Base-by-base conservation (phyloP, 2,329 filamentous ascomycete species). In the Sporothrix pseudoabietina region DNA sequence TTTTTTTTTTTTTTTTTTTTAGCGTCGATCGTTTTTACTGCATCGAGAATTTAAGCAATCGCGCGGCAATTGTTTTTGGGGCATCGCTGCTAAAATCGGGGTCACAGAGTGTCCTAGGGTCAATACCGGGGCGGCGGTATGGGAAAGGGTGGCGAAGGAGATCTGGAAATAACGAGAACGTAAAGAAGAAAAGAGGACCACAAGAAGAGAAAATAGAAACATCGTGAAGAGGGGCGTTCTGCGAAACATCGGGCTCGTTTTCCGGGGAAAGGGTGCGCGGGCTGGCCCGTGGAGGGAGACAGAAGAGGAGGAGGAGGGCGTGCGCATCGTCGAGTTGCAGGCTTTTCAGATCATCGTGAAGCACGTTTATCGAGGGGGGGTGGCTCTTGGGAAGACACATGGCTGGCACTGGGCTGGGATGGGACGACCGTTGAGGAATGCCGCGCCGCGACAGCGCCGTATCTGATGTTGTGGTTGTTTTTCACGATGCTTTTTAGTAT, bases 401-500 rank as follows among this genome's bases (percentile, higher is more conserved):
- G 44, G 14, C 59, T 63, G 12, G 30, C 3, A 30, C 12, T 26
- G 12, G 54, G 9, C 54, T 57, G 55, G 55, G 16, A 12, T 6
- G 26, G 59, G 59, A 35, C 35, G 35, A 3, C 59, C 35, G 59
- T 26, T 44, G 59, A 35, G 39, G 35, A 63, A 19, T 22, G 59
- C 59, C 59, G 59, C 59, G 59, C 59, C 35, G 59, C 14, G 8
- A 14, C 47, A 5, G 59, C 12, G 35, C 59, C 59, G 44, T 65
- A 47, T 47, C 39, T 30, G 22, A 49, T 47, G 61, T 30, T 66
- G 35, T 39, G 59, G 61, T 59, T 52, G 22, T 66, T 72, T 68
- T 72, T 68, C 71, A 68, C 61, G 71, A 72, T 72, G 61, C 68
- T 72, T 30, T 10, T 22, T 59, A 22, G 49, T 22, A 32, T 16